Base-by-base conservation (phyloP, 768 basidiomycete species). In the Hygrocybe punicea region DNA sequence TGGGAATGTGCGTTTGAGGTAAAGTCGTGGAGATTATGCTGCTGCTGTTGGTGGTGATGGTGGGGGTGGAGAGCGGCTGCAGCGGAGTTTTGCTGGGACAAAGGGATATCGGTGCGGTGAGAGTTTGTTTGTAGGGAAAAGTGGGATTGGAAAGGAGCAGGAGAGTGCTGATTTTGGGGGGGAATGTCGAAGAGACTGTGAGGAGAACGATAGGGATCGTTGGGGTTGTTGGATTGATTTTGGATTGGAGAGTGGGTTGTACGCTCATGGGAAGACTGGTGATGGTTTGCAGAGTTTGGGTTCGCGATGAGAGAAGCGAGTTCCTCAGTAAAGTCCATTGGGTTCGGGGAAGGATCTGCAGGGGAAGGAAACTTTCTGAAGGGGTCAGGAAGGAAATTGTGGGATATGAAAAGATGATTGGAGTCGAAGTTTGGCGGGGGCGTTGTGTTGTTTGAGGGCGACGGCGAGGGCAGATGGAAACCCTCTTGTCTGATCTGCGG, bases 171-270 rank as follows among this genome's bases (percentile, higher is more conserved):
- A 35, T 70, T 64, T 6, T 78, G 78, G 1, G 82, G 78, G 50
- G 83, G 81, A 64, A 85, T 79, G 69, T 86, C 84, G 39, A 85
- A 85, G 64, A 85, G 82, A 71, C 82, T 80, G 74, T 83, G 84
- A 0, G 69, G 52, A 1, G 59, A 63, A 24, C 63, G 64, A 24
- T 65, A 52, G 9, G 51, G 42, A 39, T 58, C 35, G 48, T 40
- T 17, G 75, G 70, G 9, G 74, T 73, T 45, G 72, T 72, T 7
- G 66, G 74, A 55, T 71, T 70, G 72, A 44, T 64, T 65, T 59
- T 71, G 57, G 44, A 62, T 65, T 42, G 50, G 57, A 45, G 58
- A 50, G 33, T 59, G 58, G 58, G 55, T 56, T 53, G 62, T 35
- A 58, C 62, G 56, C 34, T 63, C 57, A 54, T 63, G 62, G 21